phyloP scores from a whole-genome alignment of 768 basidiomycete genomes.

The Russula compacta region DNA sequence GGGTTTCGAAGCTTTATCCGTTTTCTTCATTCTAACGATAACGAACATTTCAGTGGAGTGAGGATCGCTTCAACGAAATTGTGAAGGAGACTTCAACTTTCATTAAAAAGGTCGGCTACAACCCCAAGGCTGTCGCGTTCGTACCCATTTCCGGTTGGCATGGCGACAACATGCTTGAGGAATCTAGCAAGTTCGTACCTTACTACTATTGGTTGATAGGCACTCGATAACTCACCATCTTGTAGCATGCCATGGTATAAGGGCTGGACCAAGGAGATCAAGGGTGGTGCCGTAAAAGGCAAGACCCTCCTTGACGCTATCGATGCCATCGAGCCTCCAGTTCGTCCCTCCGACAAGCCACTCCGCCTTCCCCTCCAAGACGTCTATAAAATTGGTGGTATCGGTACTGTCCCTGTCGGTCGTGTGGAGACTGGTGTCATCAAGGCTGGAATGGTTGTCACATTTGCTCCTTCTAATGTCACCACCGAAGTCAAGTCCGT shows the following conservation, averaged over 20 bases:
- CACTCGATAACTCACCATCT: slow-evolving; percentile 9
- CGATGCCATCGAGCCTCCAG: slow-evolving; percentile 97
- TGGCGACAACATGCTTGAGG: slow-evolving; percentile 99
- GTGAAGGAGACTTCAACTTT: slow-evolving; percentile 95
- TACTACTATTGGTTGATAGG: neutral
- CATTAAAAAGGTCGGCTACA: slow-evolving; percentile 99
- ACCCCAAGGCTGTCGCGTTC: slow-evolving; percentile 97
- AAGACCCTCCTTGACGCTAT: slow-evolving; percentile 99
- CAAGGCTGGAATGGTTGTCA: slow-evolving; percentile 99
- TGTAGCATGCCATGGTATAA: slow-evolving; percentile 98
- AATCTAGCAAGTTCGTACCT: slow-evolving; percentile 74
- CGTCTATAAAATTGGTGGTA: slow-evolving; percentile 99
- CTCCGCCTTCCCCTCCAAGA: slow-evolving; percentile 99
- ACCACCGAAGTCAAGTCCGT: slow-evolving; percentile 99
- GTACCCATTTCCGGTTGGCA: slow-evolving; percentile 99
- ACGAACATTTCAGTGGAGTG: slow-evolving; percentile 69
- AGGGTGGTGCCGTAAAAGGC: slow-evolving; percentile 88
- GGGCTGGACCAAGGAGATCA: slow-evolving; percentile 97
- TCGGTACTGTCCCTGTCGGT: slow-evolving; percentile 99
- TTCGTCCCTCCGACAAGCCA: slow-evolving; percentile 97
- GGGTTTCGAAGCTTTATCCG: slow-evolving; percentile 15
- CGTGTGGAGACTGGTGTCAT: slow-evolving; percentile 99
- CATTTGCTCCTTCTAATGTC: slow-evolving; percentile 93
- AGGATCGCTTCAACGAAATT: slow-evolving; percentile 99
- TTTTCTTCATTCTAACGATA: slow-evolving; percentile 4